Evolutionary conservation across 257 asterid genomes (phyloP), one percentile per base, ranked within the genome.

Genomic region (Solanum bukasovii): DNA sequence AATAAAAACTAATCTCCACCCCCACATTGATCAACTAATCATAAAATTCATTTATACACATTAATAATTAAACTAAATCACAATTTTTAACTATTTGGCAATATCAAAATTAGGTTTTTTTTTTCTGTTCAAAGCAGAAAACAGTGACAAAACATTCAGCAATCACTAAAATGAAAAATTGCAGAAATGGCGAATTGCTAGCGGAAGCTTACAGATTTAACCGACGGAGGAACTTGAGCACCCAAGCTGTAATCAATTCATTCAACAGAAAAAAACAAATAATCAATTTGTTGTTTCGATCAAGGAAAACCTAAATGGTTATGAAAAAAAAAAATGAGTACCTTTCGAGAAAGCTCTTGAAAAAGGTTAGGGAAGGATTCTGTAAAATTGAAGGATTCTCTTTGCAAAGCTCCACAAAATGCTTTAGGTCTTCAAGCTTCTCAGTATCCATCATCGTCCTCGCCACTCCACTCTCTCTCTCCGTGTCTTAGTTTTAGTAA

Each of bases 281-380:
- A 67, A 70, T 52, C 27, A 49, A 87, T 9, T 56, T 59, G 85
- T 61, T 34, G 61, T 31, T 27, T 7, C 56, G 16, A 59, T 7
- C 86, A 72, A 86, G 25, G 23, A 81, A 49, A 83, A 20, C n/a
- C 4, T 11, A 29, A 49, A 75, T 31, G n/a, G 25, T 40, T 33
- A 70, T 13, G 35, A 61, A 13, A 21, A 65, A 63, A 65, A 33
- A 33, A 33, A 14, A 65, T n/a, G 14, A 83, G 70, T 61, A 95
- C 99, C 98, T 93, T 49, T 91, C 93, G 33, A 95, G 97, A 91
- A 88, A 95, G 86, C 38, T 86, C 87, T 90, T 94, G 94, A 94
- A 93, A 88, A 95, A 95, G 20, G 93, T 90, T 72, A 95, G 90
- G 18, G 96, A 88, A 6, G 96, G 93, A 33, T 85, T 34, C 71